A percentile compares a stretch with the other conserved stretches of the same genome.
These are phyloP conservation scores for Neonectria neomacrospora DNA, from an alignment of 2,329 filamentous ascomycete genomes.

Conservation along the genomic window DNA sequence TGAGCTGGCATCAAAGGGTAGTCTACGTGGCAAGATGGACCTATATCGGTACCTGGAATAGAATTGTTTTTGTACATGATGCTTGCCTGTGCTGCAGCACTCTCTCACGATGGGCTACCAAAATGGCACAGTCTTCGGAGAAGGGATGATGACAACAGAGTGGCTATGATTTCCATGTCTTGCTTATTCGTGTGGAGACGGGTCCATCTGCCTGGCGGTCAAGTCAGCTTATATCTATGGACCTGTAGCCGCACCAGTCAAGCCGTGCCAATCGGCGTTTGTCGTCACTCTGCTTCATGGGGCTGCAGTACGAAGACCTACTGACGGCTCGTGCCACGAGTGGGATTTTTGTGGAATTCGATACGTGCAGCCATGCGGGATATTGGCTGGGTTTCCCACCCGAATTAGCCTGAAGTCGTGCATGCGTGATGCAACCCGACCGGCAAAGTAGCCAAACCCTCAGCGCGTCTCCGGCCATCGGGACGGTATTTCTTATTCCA, in stretches of 20 bases:
- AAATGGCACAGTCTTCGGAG: too few species aligned
- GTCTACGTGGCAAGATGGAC: background rate
- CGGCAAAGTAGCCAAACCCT: conserved; percentile 28
- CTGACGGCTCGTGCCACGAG: conserved; percentile 3
- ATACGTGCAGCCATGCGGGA: background rate
- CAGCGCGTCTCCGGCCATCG: conserved; percentile 27
- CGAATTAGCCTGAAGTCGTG: conserved; percentile 43
- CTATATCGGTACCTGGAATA: conserved; percentile 15
- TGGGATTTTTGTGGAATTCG: background rate
- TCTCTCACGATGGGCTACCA: too few species aligned
- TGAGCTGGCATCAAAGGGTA: conserved; percentile 24
- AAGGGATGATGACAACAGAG: too few species aligned
- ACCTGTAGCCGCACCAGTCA: conserved; percentile 41
- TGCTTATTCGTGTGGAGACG: background rate
- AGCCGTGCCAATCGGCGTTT: conserved; percentile 2
- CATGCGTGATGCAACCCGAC: conserved; percentile 6
- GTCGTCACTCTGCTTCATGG: conserved; percentile 14
- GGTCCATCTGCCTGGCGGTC: background rate
- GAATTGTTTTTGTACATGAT: conserved; percentile 1
- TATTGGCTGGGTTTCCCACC: conserved; percentile 7
- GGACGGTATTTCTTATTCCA: background rate
- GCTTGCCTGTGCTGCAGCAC: too few species aligned
- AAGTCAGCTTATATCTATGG: too few species aligned
- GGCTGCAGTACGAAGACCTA: background rate
- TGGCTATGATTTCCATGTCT: background rate